Base-by-base conservation (phyloP, 2,329 filamentous ascomycete species). In the Fusarium palustre region DNA sequence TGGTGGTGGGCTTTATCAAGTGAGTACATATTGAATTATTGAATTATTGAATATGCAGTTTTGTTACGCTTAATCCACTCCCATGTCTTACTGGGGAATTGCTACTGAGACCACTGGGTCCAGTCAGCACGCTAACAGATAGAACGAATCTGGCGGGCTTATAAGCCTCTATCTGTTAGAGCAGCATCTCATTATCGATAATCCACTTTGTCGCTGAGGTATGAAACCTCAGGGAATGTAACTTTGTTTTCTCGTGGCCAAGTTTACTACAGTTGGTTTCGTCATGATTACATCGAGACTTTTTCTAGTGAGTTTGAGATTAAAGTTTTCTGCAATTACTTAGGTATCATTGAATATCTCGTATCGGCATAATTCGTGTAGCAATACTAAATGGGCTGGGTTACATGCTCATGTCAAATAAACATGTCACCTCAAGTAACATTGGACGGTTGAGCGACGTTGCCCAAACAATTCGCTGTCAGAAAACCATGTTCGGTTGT, bases 61-160 rank as follows among this genome's bases (percentile, higher is more conserved):
- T 30, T 6, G 18, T 30, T 41, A 20, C 18, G 24, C 9, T 20
- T 39, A 41, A 41, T 12, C 5, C 13, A 22, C 2, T 7, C 6
- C 10, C 8, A 12, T 41, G 18, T 7, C n/a, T 16, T 12, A 6
- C 6, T n/a, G 11, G 6, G 15, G 8, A 10, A 12, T 30, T 30
- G 28, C 10, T 9, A 30, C 28, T 30, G 10, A 30, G 28, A 30
- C 28, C 28, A 30, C 28, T 11, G 10, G 9, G 10, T 13, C 1
- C 1, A 15, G 5, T 2, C 25, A 34, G 7, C 3, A 1, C 7
- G 1, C 16, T 50, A 50, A 18, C 48, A 50, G 33, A 41, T 50
- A 30, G 41, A 5, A 3, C 3, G 1, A 1, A 2, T 12, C 0
- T 6, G 0, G 1, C 0, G 2, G 10, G 0, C 3, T 5, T 2